Evolutionary conservation across 2,329 filamentous ascomycete genomes (phyloP).

Genomic region (Neopestalotiopsis rosae): DNA sequence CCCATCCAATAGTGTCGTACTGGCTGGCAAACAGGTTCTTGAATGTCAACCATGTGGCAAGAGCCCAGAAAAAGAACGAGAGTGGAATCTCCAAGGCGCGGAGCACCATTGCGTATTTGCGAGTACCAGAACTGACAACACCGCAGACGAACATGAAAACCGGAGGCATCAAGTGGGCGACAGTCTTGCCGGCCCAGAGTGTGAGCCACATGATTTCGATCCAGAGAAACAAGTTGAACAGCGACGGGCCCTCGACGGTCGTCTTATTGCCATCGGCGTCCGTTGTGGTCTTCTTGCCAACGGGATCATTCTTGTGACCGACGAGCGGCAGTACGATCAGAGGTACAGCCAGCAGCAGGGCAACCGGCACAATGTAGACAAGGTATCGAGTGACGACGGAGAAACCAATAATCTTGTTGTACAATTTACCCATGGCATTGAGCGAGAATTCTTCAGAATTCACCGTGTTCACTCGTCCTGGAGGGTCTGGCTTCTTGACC

Average conservation of each 20-base stretch:
- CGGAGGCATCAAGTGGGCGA: slow-evolving; percentile 63
- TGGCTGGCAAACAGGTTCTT: slow-evolving; percentile 53
- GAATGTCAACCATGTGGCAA: slow-evolving; percentile 68
- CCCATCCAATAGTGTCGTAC: slow-evolving; percentile 52
- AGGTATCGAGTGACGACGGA: slow-evolving; percentile 70
- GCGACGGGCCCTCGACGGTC: slow-evolving; percentile 46
- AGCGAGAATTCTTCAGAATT: slow-evolving; percentile 58
- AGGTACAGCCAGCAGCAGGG: slow-evolving; percentile 64
- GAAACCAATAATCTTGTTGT: slow-evolving; percentile 68
- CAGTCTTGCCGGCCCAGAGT: slow-evolving; percentile 70
- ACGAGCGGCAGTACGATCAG: slow-evolving; percentile 60
- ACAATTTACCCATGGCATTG: slow-evolving; percentile 70
- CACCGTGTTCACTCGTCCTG: slow-evolving; percentile 49
- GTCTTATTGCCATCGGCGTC: slow-evolving; percentile 28
- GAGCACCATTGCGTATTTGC: slow-evolving; percentile 73
- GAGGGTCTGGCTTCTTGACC: slow-evolving; percentile 43
- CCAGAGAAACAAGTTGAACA: slow-evolving; percentile 71
- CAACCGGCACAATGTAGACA: slow-evolving; percentile 70
- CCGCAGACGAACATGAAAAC: slow-evolving; percentile 73
- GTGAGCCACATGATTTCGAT: slow-evolving; percentile 71
- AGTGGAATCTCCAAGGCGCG: slow-evolving; percentile 69
- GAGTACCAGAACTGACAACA: slow-evolving; percentile 71
- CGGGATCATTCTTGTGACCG: slow-evolving; percentile 43
- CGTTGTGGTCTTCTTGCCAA: slow-evolving; percentile 39
- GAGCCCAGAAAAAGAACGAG: slow-evolving; percentile 72